Conservation (phyloP, 805 yeast genomes). For the Spathaspora gorwiae region DNA sequence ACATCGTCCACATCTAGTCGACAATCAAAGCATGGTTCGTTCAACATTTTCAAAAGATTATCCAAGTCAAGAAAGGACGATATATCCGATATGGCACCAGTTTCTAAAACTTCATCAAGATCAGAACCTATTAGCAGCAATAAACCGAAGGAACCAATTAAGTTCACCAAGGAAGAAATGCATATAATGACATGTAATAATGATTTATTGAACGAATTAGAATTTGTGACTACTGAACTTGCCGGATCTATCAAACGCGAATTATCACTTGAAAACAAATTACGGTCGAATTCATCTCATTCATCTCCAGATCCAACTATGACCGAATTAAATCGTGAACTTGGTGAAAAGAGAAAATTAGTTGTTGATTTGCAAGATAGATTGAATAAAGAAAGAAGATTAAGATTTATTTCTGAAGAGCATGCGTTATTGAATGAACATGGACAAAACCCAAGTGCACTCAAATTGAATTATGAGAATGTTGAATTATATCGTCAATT, state of each 20-base stretch:
- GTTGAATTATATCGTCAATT: conserved; percentile 47
- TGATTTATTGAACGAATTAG: conserved; percentile 57
- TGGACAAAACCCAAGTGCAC: conserved; percentile 48
- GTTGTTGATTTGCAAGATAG: conserved; percentile 53
- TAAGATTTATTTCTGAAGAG: conserved; percentile 68
- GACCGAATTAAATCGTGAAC: conserved; percentile 4
- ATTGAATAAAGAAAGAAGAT: conserved; percentile 59
- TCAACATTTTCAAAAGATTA: conserved; percentile 27
- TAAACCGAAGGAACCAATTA: conserved; percentile 11
- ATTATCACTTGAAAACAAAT: conserved; percentile 48
- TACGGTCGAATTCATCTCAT: conserved; percentile 17
- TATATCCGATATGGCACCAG: conserved; percentile 5
- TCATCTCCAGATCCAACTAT: conserved; percentile 4
- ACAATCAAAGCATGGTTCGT: conserved; percentile 13
- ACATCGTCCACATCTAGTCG: conserved; percentile 22
- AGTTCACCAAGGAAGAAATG: conserved; percentile 56
- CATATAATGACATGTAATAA: conserved; percentile 58
- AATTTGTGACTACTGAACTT: conserved; percentile 64
- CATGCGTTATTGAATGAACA: conserved; percentile 54
- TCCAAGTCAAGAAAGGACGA: conserved; percentile 24
- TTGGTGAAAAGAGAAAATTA: conserved; percentile 13
- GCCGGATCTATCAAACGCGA: conserved; percentile 72
- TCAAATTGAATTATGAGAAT: conserved; percentile 54
- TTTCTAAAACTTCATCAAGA: background rate
- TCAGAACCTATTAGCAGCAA: conserved; percentile 1